Evolutionary conservation across 2,329 filamentous ascomycete species (phyloP), one percentile per base, ranked within the genome.

Genomic region (Lachnellula subtilissima): DNA sequence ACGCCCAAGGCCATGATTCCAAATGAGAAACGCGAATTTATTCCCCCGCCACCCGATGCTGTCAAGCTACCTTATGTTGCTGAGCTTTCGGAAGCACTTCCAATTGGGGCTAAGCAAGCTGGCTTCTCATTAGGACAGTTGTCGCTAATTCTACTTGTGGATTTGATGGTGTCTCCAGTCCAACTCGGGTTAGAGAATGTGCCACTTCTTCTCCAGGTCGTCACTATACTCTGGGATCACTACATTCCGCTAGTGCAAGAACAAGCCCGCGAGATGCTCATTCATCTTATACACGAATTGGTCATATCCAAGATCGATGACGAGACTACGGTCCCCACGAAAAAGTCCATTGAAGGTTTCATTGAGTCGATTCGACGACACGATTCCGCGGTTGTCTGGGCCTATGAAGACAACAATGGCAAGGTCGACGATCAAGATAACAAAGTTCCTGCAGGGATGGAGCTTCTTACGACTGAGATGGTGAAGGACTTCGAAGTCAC

Each of bases 1-100:
- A 89, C 85, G 0, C 93, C 95, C 1, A 95, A 94, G 71, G 89
- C 91, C n/a, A 97, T 99, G 93, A 91, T 97, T 9, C 90, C 91
- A 9, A 88, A 89, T 64, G 89, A 95, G 68, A 95, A 93, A 71
- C 80, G 83, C 59, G 83, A 87, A 48, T 80, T 84, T 1, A 75
- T 85, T 15, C 83, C 84, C 9, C 79, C 86, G 7, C 89, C 91
- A 2, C 81, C 87, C 0, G 92, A 97, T 67, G 82, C 86, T 52
- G 80, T 78, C 57, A 81, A 81, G 51, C 76, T 97, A 37, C 94
- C 94, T 0, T 97, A 99, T 70, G 88, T 95, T 64, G 93, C 93
- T 17, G 91, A 97, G 67, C 74, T 97, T 25, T 79, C 82, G 2
- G 84, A 89, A 43, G 86, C 89, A 2, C 75, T 97, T 7, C 92